Base-by-base conservation (phyloP, 768 basidiomycete species). In the Trametes coccinea region DNA sequence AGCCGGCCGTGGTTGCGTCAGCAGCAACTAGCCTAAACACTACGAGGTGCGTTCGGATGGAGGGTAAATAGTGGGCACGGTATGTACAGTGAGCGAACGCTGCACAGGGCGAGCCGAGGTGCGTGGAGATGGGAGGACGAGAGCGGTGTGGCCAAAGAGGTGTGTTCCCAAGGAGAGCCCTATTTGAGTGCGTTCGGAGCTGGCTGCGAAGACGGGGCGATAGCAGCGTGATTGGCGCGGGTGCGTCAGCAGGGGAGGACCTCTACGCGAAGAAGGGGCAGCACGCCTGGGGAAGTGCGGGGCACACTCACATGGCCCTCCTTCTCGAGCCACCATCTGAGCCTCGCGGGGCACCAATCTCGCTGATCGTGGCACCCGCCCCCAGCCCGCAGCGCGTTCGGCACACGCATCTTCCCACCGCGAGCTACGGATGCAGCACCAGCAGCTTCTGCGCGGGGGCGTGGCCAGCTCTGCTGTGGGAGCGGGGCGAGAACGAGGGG, bases 301-400 rank as follows among this genome's bases (percentile, higher is more conserved):
- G 52, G 52, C 40, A 59, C 13, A 1, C 51, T 56, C 51, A 46
- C 61, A 56, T 52, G 60, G 41, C 49, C 48, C 5, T n/a, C 40
- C 49, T 51, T 59, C 56, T 37, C 47, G 5, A 37, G 7, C 37
- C 48, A 5, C 46, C 22, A 31, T 46, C 16, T 14, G 14, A 16
- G 29, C 49, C 48, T 45, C 51, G 61, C 61, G 56, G 61, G 50
- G 27, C 37, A 14, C 49, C 10, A 62, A 58, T 45, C 43, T 7
- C 31, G 4, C 56, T 58, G 61, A 62, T 53, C 55, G 61, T 52
- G 61, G 56, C 61, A 44, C 34, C 51, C 50, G 11, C 52, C 31
- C 48, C 40, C 37, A 53, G 50, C 22, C 33, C 46, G 45, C 47
- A 50, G 46, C 39, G n/a, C 46, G n/a, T 34, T 45, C 50, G 31